Base-by-base conservation (phyloP, 2,329 filamentous ascomycete species). In the Podosphaera aphanis region DNA sequence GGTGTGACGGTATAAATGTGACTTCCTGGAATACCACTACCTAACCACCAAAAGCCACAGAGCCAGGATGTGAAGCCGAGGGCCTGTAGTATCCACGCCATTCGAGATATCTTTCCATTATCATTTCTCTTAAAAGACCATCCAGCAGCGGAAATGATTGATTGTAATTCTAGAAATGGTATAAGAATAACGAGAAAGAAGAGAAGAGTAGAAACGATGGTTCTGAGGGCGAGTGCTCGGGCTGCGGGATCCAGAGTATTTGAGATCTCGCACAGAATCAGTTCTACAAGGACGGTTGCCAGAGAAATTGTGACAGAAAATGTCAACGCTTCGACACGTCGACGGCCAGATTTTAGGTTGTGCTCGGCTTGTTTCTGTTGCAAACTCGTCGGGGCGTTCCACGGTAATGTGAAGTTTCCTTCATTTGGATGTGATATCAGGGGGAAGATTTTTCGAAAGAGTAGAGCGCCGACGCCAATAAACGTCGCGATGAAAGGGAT, bases 211-310 rank as follows among this genome's bases (percentile, higher is more conserved):
- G 77, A 74, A 21, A 92, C 71, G 0, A 79, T 83, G 25, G 79
- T 62, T 47, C 73, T 69, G 52, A 92, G 66, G 19, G 79, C 82
- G 23, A 79, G 58, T 19, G 70, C 71, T 48, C 83, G 69, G 11
- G 81, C 82, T 27, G 66, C 65, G 5, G 75, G 69, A 51, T 78
- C 71, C n/a, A 83, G 69, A 4, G 79, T 68, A 55, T 83, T 82
- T 21, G 81, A 76, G 38, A 93, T 83, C 61, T 93, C 84, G 54
- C 82, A 84, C 7, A 93, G 69, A 40, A 93, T 81, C 52, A 93
- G 64, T 61, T 86, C 78, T 2, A 77, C 83, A 40, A 93, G 66
- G 1, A 88, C 81, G 33, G 79, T 71, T 5, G 83, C 79, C 7
- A 92, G 68, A 1, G 75, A 83, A 31, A 90, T 73, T 8, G 82